Conservation (phyloP, 140 eudicot species). For the Erigeron philadelphicus region DNA sequence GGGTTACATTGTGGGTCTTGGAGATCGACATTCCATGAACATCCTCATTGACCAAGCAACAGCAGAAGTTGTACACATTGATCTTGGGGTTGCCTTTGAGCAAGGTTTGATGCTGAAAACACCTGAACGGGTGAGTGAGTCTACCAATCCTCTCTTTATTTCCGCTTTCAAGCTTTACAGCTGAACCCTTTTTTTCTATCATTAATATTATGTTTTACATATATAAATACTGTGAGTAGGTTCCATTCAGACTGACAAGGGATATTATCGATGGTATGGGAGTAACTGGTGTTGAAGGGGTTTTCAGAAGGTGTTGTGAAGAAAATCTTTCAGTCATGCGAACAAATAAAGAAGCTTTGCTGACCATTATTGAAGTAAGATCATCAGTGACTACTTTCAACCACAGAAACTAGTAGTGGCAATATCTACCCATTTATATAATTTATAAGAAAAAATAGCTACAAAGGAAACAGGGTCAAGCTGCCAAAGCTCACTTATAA, state of each 20-base stretch:
- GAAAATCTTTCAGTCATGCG: constrained; percentile 94
- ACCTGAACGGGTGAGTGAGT: constrained; percentile 83
- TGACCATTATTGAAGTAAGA: constrained; percentile 77
- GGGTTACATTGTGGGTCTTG: constrained; percentile 97
- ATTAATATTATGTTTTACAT: neutral
- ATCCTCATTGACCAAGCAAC: constrained; percentile 85
- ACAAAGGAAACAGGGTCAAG: neutral
- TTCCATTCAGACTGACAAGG: constrained; percentile 88
- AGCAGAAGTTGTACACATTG: constrained; percentile 97
- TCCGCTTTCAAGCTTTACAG: neutral
- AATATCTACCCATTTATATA: neutral
- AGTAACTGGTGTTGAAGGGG: constrained; percentile 95
- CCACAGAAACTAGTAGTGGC: neutral
- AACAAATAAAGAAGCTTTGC: constrained; percentile 85
- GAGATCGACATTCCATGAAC: constrained; percentile 95
- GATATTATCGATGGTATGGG: constrained; percentile 98
- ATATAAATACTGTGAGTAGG: constrained; percentile 34
- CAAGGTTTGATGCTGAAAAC: constrained; percentile 98
- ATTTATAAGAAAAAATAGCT: neutral
- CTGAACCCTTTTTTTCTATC: neutral
- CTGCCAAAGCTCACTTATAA: neutral
- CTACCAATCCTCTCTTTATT: constrained; percentile 9
- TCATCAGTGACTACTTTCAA: neutral
- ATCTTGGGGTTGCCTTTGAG: constrained; percentile 96
- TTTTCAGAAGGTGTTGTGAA: constrained; percentile 91